A percentile compares a stretch with the other conserved stretches of the same genome.
Evolutionary conservation across 306 rosid species (phyloP).

Genomic region (Elaeagnus macrophylla): DNA sequence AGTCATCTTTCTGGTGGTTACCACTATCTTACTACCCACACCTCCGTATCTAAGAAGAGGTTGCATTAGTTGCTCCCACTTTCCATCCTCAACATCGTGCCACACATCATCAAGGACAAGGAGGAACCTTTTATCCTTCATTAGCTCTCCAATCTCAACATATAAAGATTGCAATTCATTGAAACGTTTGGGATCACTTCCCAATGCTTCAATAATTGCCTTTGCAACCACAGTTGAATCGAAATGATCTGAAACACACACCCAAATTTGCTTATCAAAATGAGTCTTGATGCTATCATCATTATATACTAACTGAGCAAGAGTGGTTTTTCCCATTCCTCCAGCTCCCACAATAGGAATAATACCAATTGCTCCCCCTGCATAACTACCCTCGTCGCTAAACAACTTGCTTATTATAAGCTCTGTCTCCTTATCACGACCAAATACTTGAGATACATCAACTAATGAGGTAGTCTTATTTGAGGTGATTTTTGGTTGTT

Average conservation of each 20-base stretch:
- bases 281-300: constrained; percentile 2
- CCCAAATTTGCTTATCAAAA: constrained; percentile 10
- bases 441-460: constrained; percentile 3
- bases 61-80: too few species aligned
- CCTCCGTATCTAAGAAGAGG: neutral
- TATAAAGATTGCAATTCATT: constrained; percentile 5
- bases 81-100: constrained; percentile 7
- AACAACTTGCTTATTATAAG: constrained; percentile 3
- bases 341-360: too few species aligned
- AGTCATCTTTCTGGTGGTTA: constrained; percentile 9
- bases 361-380: too few species aligned
- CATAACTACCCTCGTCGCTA: too few species aligned
- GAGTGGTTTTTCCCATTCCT: constrained; percentile 7
- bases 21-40: constrained; percentile 1
- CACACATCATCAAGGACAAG: constrained; percentile 15
- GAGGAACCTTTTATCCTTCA: constrained; percentile 4
- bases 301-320: constrained; percentile 3
- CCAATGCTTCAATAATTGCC: neutral
- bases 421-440: constrained; percentile 8
- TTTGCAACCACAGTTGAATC: constrained; percentile 7
- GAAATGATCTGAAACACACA: constrained; percentile 19
- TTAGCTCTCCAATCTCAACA: neutral
- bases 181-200: neutral
- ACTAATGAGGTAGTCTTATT: neutral
- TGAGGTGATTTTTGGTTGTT: too few species aligned